A percentile compares a stretch with the other conserved stretches of the same genome.
These are phyloP conservation scores for Phytophthora sojae DNA, from an alignment of 352 stramenopile species.

Conservation along the genomic window DNA sequence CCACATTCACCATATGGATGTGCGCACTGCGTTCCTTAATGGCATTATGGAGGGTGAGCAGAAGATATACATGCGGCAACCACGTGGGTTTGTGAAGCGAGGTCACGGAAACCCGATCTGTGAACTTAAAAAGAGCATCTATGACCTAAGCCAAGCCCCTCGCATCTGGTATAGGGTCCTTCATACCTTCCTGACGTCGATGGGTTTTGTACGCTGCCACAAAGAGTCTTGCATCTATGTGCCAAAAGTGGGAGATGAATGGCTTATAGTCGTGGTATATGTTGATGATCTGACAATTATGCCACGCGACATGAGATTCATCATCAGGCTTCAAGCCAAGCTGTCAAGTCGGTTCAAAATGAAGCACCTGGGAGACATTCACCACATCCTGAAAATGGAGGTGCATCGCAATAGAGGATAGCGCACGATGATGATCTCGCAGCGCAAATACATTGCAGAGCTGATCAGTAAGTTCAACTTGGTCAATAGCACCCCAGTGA, in stretches of 20 bases:
- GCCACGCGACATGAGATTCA: slow-evolving; percentile 15
- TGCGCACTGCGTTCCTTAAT: slow-evolving; percentile 20
- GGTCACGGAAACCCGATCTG: slow-evolving; percentile 19
- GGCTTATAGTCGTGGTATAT: slow-evolving; percentile 37
- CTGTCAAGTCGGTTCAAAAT: slow-evolving; percentile 40
- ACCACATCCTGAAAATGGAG: slow-evolving; percentile 39
- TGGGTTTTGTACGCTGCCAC: slow-evolving; percentile 33
- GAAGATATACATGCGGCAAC: slow-evolving; percentile 26
- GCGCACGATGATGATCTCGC: slow-evolving; percentile 1
- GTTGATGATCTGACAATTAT: slow-evolving; percentile 43
- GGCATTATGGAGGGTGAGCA: slow-evolving; percentile 23
- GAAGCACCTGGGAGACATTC: slow-evolving; percentile 39
- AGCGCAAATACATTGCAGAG: not conserved
- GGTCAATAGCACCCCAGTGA: not conserved
- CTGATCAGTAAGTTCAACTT: not conserved
- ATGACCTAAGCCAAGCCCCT: slow-evolving; percentile 20
- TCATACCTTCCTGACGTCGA: slow-evolving; percentile 21
- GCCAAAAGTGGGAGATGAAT: slow-evolving; percentile 42
- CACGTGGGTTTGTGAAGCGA: slow-evolving; percentile 17
- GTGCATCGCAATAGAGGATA: slow-evolving; percentile 7
- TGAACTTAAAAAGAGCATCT: slow-evolving; percentile 25
- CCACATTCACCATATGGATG: slow-evolving; percentile 27
- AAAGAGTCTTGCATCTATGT: slow-evolving; percentile 40
- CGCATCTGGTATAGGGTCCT: slow-evolving; percentile 33
- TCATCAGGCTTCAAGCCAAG: slow-evolving; percentile 27